These are phyloP conservation scores for Globisporangium uncinulatum DNA, from an alignment of 352 stramenopile genomes.

Conservation along the genomic window DNA sequence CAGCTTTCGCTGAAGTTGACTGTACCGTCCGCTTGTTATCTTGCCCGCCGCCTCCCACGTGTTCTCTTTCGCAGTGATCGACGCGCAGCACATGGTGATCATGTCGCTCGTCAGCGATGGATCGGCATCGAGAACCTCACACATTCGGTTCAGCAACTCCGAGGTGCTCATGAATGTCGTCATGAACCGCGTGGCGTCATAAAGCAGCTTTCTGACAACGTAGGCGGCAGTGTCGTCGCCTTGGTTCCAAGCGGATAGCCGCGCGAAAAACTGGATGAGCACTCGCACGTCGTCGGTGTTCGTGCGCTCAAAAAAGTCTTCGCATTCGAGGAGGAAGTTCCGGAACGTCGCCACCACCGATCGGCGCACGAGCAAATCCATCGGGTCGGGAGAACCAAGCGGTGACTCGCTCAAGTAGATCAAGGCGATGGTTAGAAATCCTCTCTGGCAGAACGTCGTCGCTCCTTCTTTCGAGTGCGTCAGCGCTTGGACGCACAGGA, in stretches of 20 bases:
- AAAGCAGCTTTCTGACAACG: neutral
- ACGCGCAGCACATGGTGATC: neutral
- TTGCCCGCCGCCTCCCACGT: no score
- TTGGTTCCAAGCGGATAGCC: neutral
- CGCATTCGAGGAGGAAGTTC: constrained; percentile 5
- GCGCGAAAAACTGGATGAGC: constrained; percentile 6
- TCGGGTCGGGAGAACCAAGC: neutral
- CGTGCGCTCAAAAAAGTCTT: neutral
- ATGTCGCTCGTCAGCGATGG: neutral
- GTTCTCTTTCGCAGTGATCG: neutral
- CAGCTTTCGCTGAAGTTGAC: no score
- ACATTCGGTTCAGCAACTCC: neutral
- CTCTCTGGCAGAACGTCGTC: constrained; percentile 9
- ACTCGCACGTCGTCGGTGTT: neutral
- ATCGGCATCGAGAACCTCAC: neutral
- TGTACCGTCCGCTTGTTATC: no score
- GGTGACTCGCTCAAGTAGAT: constrained; percentile 5
- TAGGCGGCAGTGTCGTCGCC: neutral
- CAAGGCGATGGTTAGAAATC: constrained; percentile 3
- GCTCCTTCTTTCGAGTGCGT: constrained; percentile 8
- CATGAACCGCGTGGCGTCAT: neutral
- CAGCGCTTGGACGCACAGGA: constrained; percentile 16
- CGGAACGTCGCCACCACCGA: constrained; percentile 8
- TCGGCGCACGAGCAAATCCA: constrained; percentile 8
- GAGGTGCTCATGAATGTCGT: neutral